A percentile compares a stretch with the other conserved stretches of the same genome.
These are phyloP conservation scores for Kalanchoe fedtschenkoi DNA, from an alignment of 164 flowering plant species.

Conservation along the genomic window DNA sequence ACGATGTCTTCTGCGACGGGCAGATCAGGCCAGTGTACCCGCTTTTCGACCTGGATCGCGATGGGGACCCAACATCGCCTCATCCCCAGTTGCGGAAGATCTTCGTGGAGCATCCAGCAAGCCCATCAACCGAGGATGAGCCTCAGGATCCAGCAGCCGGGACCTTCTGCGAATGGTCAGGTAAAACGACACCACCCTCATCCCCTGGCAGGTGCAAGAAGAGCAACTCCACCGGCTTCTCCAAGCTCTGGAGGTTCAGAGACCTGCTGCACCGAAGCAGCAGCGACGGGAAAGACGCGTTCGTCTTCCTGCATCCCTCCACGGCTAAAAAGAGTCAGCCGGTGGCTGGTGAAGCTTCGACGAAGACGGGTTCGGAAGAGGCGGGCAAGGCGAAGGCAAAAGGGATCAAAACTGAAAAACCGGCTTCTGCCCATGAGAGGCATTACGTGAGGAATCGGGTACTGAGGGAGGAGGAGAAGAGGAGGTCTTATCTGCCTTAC, in stretches of 20 bases:
- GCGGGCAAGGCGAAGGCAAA: constrained; percentile 8
- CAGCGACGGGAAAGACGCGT: neutral
- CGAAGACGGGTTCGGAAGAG: neutral
- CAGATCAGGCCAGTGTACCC: constrained; percentile 26
- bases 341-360: neutral
- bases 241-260: neutral
- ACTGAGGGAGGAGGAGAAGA: constrained; percentile 18
- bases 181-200: neutral
- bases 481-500: constrained; percentile 43
- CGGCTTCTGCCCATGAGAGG: constrained; percentile 28
- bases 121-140: neutral
- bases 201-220: too few species aligned
- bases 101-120: neutral
- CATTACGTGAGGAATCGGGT: constrained; percentile 24
- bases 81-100: neutral
- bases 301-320: neutral
- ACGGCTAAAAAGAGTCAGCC: neutral
- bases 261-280: constrained; percentile 1
- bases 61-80: neutral
- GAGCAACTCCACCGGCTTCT: neutral
- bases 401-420: neutral
- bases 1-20: constrained; percentile 24
- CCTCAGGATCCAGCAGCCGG: neutral
- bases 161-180: neutral
- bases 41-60: constrained; percentile 13